Conservation (phyloP, 1,284 basidiomycete species). For the Exobasidium rhododendri region DNA sequence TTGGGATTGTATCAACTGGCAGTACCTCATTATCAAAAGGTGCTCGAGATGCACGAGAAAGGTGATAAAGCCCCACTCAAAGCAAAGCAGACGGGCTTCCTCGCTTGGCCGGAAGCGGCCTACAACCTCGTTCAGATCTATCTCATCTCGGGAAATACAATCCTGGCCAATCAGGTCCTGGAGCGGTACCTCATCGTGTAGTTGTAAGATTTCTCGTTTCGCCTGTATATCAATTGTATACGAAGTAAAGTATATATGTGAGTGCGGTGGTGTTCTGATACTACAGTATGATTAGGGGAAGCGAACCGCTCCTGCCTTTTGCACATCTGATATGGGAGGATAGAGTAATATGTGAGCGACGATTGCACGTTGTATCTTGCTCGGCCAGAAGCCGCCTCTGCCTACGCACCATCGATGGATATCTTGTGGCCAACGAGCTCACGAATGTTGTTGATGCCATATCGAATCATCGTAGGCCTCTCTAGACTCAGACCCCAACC, state of each 20-base stretch:
- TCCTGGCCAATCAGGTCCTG: slow-evolving; percentile 6
- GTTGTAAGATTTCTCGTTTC: too few relatives aligned
- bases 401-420: slow-evolving; percentile 56
- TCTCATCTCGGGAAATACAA: slow-evolving; percentile 17
- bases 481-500: slow-evolving; percentile 93
- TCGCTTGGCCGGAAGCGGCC: slow-evolving; percentile 30
- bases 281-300: slow-evolving; percentile 34
- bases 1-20: slow-evolving; percentile 57
- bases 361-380: background rate
- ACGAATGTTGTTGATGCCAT: slow-evolving; percentile 87
- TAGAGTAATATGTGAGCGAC: background rate
- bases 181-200: slow-evolving; percentile 13
- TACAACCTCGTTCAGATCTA: slow-evolving; percentile 47
- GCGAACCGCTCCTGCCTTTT: slow-evolving; percentile 50
- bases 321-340: slow-evolving; percentile 23
- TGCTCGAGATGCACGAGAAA: slow-evolving; percentile 25
- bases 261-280: too few relatives aligned
- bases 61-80: background rate
- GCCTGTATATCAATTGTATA: too few relatives aligned
- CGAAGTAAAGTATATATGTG: too few relatives aligned
- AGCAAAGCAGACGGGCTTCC: background rate
- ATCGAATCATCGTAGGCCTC: slow-evolving; percentile 94
- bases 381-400: background rate
- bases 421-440: slow-evolving; percentile 97
- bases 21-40: slow-evolving; percentile 36